A percentile compares a stretch with the other conserved stretches of the same genome.
Evolutionary conservation across 306 rosid species (phyloP).

Genomic region (Vigna angularis): DNA sequence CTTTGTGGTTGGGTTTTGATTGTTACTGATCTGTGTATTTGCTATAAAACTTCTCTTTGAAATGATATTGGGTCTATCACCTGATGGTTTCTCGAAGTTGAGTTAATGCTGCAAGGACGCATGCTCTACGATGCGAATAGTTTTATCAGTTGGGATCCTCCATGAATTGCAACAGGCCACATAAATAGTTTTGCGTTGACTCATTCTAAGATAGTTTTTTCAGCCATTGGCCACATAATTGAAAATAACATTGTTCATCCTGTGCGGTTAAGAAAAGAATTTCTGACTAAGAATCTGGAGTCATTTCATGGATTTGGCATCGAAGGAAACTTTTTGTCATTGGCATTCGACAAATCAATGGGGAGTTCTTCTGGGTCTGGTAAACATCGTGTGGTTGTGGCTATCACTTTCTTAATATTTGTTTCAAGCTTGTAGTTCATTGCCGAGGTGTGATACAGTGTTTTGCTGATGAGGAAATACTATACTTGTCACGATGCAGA

Average conservation of each 20-base stretch:
- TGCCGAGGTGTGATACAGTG: slow-evolving; percentile 18
- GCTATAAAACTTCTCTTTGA: slow-evolving; percentile 31
- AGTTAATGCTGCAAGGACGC: slow-evolving; percentile 44
- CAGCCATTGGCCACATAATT: slow-evolving; percentile 45
- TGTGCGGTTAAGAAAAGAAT: slow-evolving; percentile 27
- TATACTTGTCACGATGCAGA: slow-evolving; percentile 21
- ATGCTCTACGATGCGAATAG: slow-evolving; percentile 30
- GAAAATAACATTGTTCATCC: slow-evolving; percentile 37
- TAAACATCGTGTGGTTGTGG: slow-evolving; percentile 21
- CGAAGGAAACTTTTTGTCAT: slow-evolving; percentile 24
- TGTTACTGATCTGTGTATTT: slow-evolving; percentile 42
- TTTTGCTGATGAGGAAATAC: slow-evolving; percentile 33
- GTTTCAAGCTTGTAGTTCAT: slow-evolving; percentile 37
- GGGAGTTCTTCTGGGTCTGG: slow-evolving; percentile 43
- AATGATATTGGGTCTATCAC: slow-evolving; percentile 34
- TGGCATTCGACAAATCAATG: slow-evolving; percentile 29
- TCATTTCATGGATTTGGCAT: slow-evolving; percentile 30
- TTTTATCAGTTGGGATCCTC: slow-evolving; percentile 27
- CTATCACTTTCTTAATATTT: slow-evolving; percentile 20
- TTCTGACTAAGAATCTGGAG: slow-evolving; percentile 38
- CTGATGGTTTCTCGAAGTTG: slow-evolving; percentile 36
- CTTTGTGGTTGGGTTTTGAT: slow-evolving; percentile 42
- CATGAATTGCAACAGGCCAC: slow-evolving; percentile 31
- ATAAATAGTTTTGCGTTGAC: slow-evolving; percentile 37
- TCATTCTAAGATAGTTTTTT: slow-evolving; percentile 40